Conservation (phyloP, 2,329 filamentous ascomycete genomes). For the Neopestalotiopsis rosae region DNA sequence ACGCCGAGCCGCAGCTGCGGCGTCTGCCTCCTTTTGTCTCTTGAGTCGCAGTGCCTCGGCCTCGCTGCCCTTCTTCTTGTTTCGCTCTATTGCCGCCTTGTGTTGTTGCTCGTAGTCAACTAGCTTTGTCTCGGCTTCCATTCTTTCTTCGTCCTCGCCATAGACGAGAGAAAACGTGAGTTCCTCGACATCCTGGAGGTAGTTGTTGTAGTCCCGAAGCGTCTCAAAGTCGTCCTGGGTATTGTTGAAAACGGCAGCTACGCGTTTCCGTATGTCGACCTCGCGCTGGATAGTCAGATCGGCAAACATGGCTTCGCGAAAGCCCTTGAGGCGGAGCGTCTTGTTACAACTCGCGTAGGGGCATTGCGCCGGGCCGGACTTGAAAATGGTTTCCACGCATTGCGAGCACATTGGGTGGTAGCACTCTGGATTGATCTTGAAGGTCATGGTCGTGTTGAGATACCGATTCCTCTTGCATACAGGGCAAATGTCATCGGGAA, state of each 20-base stretch:
- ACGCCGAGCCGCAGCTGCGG: slow-evolving; percentile 63
- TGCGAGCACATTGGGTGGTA: slow-evolving; percentile 99
- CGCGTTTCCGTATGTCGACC: slow-evolving; percentile 85
- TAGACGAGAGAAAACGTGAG: slow-evolving; percentile 88
- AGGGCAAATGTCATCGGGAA: slow-evolving; percentile 78
- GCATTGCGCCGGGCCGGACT: slow-evolving; percentile 87
- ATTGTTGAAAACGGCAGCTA: slow-evolving; percentile 84
- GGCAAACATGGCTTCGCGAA: slow-evolving; percentile 87
- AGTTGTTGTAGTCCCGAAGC: slow-evolving; percentile 86
- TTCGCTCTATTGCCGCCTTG: slow-evolving; percentile 69
- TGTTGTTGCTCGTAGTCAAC: slow-evolving; percentile 75
- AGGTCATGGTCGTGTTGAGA: slow-evolving; percentile 91
- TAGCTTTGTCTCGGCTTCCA: slow-evolving; percentile 50
- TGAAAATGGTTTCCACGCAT: slow-evolving; percentile 94
- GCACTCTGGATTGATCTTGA: slow-evolving; percentile 97
- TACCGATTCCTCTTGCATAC: slow-evolving; percentile 97
- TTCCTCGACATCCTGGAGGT: slow-evolving; percentile 90
- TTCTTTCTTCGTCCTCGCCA: slow-evolving; percentile 68
- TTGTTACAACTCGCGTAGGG: slow-evolving; percentile 88
- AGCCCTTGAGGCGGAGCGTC: slow-evolving; percentile 83
- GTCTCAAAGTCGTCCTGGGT: slow-evolving; percentile 89
- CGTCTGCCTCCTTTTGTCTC: slow-evolving; percentile 71
- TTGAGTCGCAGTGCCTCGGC: slow-evolving; percentile 58
- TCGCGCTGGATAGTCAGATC: slow-evolving; percentile 90
- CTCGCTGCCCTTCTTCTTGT: slow-evolving; percentile 58